These are phyloP conservation scores for Paraleonurus japonicus DNA, from an alignment of 257 asterid genomes.

Conservation along the genomic window DNA sequence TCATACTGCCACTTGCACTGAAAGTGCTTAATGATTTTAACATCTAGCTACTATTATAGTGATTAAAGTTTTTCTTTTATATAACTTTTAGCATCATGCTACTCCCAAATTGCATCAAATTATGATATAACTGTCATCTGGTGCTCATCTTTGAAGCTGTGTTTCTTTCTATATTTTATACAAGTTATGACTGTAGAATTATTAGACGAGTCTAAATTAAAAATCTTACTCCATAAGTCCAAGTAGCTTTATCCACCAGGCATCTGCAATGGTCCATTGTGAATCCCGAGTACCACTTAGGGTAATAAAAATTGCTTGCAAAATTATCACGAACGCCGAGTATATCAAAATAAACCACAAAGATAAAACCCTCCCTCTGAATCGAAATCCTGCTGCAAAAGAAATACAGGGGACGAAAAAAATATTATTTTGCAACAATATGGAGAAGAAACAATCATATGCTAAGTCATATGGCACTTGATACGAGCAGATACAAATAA, in stretches of 20 bases:
- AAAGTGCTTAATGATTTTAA: neutral
- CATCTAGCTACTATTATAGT: neutral
- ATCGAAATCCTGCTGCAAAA: slow-evolving; percentile 54
- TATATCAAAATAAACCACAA: slow-evolving; percentile 66
- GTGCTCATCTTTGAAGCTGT: neutral
- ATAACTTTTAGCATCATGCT: neutral
- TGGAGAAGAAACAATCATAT: neutral
- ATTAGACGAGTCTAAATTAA: slow-evolving; percentile 7
- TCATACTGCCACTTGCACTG: neutral
- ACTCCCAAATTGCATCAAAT: neutral
- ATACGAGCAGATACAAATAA: slow-evolving; percentile 7
- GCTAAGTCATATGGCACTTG: neutral
- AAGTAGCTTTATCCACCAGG: slow-evolving; percentile 71
- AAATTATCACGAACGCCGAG: slow-evolving; percentile 43
- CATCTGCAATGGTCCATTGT: slow-evolving; percentile 52
- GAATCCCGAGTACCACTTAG: slow-evolving; percentile 46
- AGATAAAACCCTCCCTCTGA: slow-evolving; percentile 49
- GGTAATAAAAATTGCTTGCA: slow-evolving; percentile 54
- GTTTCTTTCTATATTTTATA: neutral
- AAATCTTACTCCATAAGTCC: slow-evolving; percentile 65
- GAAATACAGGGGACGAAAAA: slow-evolving; percentile 2
- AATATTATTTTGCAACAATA: neutral
- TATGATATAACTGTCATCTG: neutral
- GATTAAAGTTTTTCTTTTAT: neutral
- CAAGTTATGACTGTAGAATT: neutral